phyloP scores from a whole-genome alignment of 2,329 filamentous ascomycete species.

The Fusarium hainanense region DNA sequence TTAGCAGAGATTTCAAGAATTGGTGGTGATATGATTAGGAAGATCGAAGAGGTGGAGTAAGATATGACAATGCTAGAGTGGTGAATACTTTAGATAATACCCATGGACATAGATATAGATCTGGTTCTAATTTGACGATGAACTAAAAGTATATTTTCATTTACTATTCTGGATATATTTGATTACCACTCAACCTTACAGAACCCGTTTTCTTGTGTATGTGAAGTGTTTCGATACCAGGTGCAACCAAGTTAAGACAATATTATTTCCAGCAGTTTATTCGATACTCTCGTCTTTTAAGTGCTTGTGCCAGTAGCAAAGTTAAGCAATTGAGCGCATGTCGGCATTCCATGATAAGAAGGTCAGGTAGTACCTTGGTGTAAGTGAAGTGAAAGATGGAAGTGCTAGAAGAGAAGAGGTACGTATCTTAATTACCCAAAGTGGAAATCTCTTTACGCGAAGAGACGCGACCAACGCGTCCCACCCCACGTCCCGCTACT shows the following conservation, averaged over 20 bases:
- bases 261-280: background rate
- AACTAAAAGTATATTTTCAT: background rate
- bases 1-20: slow-evolving; percentile 78
- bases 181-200: background rate
- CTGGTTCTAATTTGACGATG: background rate
- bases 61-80: background rate
- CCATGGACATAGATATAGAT: slow-evolving; percentile 29
- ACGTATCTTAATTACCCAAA: slow-evolving; percentile 24
- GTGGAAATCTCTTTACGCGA: slow-evolving; percentile 44
- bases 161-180: background rate
- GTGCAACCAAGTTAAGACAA: background rate
- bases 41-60: slow-evolving; percentile 64
- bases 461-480: slow-evolving; percentile 41
- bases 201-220: background rate
- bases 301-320: background rate
- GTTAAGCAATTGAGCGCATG: background rate
- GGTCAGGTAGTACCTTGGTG: background rate
- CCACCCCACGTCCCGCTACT: slow-evolving; percentile 21
- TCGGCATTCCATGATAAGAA: background rate
- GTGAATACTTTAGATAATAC: slow-evolving; percentile 20
- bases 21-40: slow-evolving; percentile 74
- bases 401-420: background rate
- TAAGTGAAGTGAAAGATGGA: background rate
- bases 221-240: background rate
- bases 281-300: background rate